Evolutionary conservation across 805 yeast genomes (phyloP).

Genomic region (fission yeast (Schizosaccharomyces pombe)): DNA sequence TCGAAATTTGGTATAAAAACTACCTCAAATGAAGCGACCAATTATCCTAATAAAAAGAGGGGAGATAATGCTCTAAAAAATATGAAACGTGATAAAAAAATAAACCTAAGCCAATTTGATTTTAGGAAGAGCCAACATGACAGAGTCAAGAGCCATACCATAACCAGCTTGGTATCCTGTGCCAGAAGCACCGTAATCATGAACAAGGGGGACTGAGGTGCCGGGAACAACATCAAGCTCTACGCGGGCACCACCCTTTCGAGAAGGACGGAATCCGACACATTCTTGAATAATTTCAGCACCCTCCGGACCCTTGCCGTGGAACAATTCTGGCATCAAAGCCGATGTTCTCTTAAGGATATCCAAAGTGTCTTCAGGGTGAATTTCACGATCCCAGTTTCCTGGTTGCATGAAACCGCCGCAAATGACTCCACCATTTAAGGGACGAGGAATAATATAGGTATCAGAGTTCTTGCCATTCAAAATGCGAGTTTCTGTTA

Average conservation of each 20-base stretch:
- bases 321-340: conserved; percentile 22
- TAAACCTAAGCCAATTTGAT: background rate
- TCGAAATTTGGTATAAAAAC: too few species aligned
- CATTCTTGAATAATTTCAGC: conserved; percentile 35
- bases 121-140: conserved; percentile 11
- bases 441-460: conserved; percentile 20
- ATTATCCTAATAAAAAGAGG: too few species aligned
- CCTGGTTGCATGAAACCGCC: conserved; percentile 54
- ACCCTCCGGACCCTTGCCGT: conserved; percentile 13
- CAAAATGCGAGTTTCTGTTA: conserved; percentile 7
- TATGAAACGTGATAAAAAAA: background rate
- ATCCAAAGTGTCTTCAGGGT: conserved; percentile 32
- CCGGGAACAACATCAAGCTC: conserved; percentile 24
- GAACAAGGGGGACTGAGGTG: conserved; percentile 26
- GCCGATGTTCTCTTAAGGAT: conserved; percentile 35
- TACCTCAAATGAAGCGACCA: too few species aligned
- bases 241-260: conserved; percentile 54
- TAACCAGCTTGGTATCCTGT: conserved; percentile 56
- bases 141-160: conserved; percentile 32
- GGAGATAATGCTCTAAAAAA: background rate
- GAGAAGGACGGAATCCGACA: conserved; percentile 55
- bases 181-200: conserved; percentile 59
- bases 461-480: conserved; percentile 10
- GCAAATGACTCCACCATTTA: conserved; percentile 41
- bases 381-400: conserved; percentile 40